These are phyloP conservation scores for Blastocladiella britannica DNA, from an alignment of 192 early-diverging fungal genomes.

Conservation along the genomic window DNA sequence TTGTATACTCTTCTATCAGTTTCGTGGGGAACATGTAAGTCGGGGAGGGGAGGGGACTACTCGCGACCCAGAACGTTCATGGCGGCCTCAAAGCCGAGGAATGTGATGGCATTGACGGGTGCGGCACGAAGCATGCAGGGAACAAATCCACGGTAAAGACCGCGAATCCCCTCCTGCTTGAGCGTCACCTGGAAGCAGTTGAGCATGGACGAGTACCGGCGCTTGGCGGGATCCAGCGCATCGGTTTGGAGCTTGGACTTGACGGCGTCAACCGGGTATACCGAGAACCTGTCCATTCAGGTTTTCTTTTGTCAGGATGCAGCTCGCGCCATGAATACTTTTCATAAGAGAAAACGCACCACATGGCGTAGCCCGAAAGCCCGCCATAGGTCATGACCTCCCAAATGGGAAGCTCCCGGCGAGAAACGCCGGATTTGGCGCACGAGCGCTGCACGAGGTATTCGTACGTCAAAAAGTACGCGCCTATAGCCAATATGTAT, in stretches of 20 bases:
- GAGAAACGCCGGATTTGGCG: conserved; percentile 25
- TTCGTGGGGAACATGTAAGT: too few relatives aligned
- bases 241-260: conserved; percentile 94
- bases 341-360: conserved; percentile 16
- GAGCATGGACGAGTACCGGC: conserved; percentile 46
- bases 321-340: too few relatives aligned
- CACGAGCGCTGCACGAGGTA: conserved; percentile 62
- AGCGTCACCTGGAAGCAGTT: conserved; percentile 67
- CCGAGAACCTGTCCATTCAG: conserved; percentile 37
- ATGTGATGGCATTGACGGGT: conserved; percentile 82
- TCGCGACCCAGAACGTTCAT: conserved; percentile 22
- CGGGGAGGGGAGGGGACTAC: too few relatives aligned
- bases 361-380: conserved; percentile 59
- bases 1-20: too few relatives aligned
- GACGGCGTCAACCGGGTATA: conserved; percentile 83
- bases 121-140: conserved; percentile 80
- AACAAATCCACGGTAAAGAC: conserved; percentile 68
- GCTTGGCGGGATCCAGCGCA: conserved; percentile 36
- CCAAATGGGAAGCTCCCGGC: conserved; percentile 50
- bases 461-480: conserved; percentile 87
- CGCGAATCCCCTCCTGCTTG: conserved; percentile 54
- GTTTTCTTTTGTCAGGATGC: too few relatives aligned
- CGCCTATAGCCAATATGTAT: too few relatives aligned
- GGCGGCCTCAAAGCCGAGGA: conserved; percentile 65
- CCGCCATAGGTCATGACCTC: conserved; percentile 69